Evolutionary conservation across 768 basidiomycete species (phyloP).

Genomic region (Podaxis sp.): DNA sequence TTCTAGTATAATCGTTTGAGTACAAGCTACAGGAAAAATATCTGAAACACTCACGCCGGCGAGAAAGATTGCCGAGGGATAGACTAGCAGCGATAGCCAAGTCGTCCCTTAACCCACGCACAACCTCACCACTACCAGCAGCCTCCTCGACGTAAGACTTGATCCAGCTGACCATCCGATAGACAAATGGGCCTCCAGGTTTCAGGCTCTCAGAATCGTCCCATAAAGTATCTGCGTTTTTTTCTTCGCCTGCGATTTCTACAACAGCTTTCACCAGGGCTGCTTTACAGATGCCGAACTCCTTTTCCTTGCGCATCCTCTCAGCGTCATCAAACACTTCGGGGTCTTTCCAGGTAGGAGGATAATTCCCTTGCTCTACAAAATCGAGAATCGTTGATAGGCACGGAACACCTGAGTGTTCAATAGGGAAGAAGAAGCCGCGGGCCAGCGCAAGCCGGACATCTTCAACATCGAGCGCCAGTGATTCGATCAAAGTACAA

Average conservation of each 20-base stretch:
- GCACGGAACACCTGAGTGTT: conserved; percentile 57
- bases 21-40: conserved; percentile 6
- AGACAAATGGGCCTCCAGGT: conserved; percentile 73
- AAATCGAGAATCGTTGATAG: conserved; percentile 68
- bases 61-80: conserved; percentile 77
- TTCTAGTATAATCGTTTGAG: conserved; percentile 38
- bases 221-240: conserved; percentile 78
- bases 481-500: conserved; percentile 74
- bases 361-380: conserved; percentile 70
- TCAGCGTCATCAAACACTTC: conserved; percentile 45
- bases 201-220: conserved; percentile 53
- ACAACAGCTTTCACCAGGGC: conserved; percentile 85
- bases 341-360: conserved; percentile 56
- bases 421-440: conserved; percentile 56
- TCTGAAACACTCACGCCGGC: conserved; percentile 54
- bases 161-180: conserved; percentile 76
- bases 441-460: conserved; percentile 72
- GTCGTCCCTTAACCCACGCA: conserved; percentile 54
- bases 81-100: conserved; percentile 82
- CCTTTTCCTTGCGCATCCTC: conserved; percentile 60
- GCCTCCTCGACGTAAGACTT: conserved; percentile 48
- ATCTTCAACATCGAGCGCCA: conserved; percentile 76
- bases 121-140: conserved; percentile 28
- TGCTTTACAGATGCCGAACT: conserved; percentile 80
- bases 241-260: conserved; percentile 81